Conservation (phyloP, 179 eudicot genomes). For the Silene coronaria region DNA sequence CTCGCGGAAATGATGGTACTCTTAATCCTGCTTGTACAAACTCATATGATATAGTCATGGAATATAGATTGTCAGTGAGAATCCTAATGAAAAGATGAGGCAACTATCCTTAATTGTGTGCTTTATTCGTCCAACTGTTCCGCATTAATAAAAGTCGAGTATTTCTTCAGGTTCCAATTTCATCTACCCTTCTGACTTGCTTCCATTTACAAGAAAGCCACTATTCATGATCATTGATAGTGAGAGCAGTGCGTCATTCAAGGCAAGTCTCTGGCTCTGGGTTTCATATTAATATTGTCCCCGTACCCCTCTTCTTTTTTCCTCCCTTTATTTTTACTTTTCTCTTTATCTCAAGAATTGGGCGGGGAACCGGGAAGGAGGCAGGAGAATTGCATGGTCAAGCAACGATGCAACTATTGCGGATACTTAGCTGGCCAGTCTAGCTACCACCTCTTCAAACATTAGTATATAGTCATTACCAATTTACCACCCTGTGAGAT, state of each 20-base stretch:
- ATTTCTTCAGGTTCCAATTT: conserved; percentile 52
- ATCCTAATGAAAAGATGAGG: not conserved
- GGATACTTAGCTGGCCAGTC: too few species aligned
- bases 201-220: conserved; percentile 87
- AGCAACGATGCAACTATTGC: too few species aligned
- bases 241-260: conserved; percentile 67
- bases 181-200: conserved; percentile 78
- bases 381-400: too few species aligned
- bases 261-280: conserved; percentile 51
- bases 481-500: too few species aligned
- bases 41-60: not conserved
- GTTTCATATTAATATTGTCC: not conserved
- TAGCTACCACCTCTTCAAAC: too few species aligned
- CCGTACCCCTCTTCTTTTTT: not conserved
- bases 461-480: too few species aligned
- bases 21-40: conserved; percentile 2
- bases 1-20: conserved; percentile 71
- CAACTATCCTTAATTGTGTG: not conserved
- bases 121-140: not conserved
- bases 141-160: conserved; percentile 1
- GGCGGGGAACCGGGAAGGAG: too few species aligned
- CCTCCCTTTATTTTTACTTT: not conserved
- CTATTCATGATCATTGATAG: conserved; percentile 77
- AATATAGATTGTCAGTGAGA: not conserved
- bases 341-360: too few species aligned